Evolutionary conservation across 495 filamentous ascomycete genomes (phyloP).

Genomic region (Neurospora discreta): DNA sequence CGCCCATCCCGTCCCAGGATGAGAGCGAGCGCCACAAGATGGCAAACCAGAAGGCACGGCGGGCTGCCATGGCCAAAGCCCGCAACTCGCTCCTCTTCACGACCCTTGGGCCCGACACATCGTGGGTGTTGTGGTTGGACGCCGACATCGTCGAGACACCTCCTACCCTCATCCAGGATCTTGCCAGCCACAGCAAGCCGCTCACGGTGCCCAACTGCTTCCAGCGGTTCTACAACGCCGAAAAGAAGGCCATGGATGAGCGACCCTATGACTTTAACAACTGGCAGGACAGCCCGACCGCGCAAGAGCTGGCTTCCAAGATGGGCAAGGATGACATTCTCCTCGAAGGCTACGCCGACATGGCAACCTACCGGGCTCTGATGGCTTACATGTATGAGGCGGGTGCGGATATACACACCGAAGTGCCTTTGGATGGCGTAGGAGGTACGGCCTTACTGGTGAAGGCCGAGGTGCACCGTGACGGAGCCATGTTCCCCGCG

Average conservation of each 20-base stretch:
- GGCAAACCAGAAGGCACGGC: conserved; percentile 71
- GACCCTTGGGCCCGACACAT: conserved; percentile 85
- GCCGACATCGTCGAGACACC: conserved; percentile 88
- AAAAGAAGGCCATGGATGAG: conserved; percentile 55
- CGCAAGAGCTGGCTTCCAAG: conserved; percentile 56
- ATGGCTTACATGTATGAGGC: conserved; percentile 77
- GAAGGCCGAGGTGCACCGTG: conserved; percentile 93
- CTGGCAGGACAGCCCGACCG: conserved; percentile 79
- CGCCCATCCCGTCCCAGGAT: conserved; percentile 64
- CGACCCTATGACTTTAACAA: conserved; percentile 95
- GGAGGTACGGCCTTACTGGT: conserved; percentile 90
- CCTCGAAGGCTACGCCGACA: conserved; percentile 82
- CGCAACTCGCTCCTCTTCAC: conserved; percentile 93
- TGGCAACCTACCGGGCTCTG: conserved; percentile 79
- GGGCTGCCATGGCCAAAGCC: conserved; percentile 84
- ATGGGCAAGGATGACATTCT: conserved; percentile 88
- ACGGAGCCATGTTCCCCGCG: conserved; percentile 96
- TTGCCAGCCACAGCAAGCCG: conserved; percentile 74
- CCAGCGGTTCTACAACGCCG: conserved; percentile 71
- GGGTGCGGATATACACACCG: conserved; percentile 43
- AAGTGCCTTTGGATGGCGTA: conserved; percentile 77
- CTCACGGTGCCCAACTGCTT: conserved; percentile 93
- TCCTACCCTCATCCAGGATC: conserved; percentile 76
- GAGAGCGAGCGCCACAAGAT: conserved; percentile 87
- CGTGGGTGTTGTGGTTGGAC: conserved; percentile 96